A percentile compares a stretch with the other conserved stretches of the same genome.
These are phyloP conservation scores for Xerocomus cyaneibrunnescens DNA, from an alignment of 1,284 basidiomycete genomes.

Conservation along the genomic window DNA sequence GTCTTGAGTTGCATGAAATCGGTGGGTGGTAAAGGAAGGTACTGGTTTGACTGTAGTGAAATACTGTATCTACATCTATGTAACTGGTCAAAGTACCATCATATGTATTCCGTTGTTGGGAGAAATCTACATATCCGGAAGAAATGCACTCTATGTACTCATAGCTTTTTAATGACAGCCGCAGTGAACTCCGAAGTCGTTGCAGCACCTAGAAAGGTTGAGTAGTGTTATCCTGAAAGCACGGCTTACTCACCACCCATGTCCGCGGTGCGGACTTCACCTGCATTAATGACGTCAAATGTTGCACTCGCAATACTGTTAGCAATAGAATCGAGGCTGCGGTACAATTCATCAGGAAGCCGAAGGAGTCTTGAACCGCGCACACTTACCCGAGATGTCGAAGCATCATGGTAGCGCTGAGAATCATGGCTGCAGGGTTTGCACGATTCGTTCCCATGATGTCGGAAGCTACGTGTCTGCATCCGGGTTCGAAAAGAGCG, in stretches of 20 bases:
- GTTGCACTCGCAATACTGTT: constrained; percentile 94
- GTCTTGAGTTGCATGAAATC: constrained; percentile 7
- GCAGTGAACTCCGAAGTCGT: constrained; percentile 92
- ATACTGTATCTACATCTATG: constrained; percentile 31
- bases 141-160: constrained; percentile 6
- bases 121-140: not conserved
- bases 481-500: constrained; percentile 98
- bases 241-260: constrained; percentile 79
- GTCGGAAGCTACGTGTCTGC: constrained; percentile 97
- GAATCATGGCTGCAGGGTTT: constrained; percentile 98
- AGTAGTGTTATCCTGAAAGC: constrained; percentile 1
- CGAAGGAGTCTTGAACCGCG: not conserved
- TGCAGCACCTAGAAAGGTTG: constrained; percentile 58
- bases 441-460: constrained; percentile 98
- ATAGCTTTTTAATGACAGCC: constrained; percentile 79
- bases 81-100: constrained; percentile 9
- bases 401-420: constrained; percentile 98
- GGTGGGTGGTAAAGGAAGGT: constrained; percentile 20
- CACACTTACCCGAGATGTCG: constrained; percentile 83
- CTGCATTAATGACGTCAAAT: constrained; percentile 90
- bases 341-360: constrained; percentile 8
- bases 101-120: not conserved
- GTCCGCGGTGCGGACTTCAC: constrained; percentile 91
- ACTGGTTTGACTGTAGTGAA: constrained; percentile 14
- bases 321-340: constrained; percentile 87